Evolutionary conservation across 1,139 yeast genomes (phyloP).

Genomic region (Taiozyma sp.): DNA sequence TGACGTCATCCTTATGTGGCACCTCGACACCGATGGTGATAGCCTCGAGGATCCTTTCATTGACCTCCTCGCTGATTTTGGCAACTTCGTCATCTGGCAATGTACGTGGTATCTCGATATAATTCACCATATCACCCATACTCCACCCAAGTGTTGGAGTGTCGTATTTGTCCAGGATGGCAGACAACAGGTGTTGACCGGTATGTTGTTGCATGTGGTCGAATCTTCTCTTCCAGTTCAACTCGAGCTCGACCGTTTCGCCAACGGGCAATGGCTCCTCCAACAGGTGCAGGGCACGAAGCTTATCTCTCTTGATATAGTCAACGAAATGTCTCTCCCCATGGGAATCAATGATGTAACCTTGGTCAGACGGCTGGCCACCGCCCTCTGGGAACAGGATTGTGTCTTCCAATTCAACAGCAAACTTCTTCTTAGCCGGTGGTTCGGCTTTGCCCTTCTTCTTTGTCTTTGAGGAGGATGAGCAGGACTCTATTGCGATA

Average conservation of each 20-base stretch:
- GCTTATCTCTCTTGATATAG: conserved; percentile 57
- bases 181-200: conserved; percentile 82
- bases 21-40: conserved; percentile 52
- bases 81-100: conserved; percentile 48
- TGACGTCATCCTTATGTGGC: conserved; percentile 41
- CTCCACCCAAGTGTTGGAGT: conserved; percentile 76
- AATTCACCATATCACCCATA: conserved; percentile 70
- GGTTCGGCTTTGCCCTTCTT: conserved; percentile 20
- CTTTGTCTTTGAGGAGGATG: conserved; percentile 26
- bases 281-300: conserved; percentile 65
- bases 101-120: conserved; percentile 65
- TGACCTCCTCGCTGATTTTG: conserved; percentile 49
- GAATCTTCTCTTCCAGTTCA: conserved; percentile 67
- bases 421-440: conserved; percentile 32
- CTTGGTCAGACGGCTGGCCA: conserved; percentile 74
- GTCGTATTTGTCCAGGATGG: conserved; percentile 55
- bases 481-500: conserved; percentile 33
- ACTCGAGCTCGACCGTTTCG: conserved; percentile 46
- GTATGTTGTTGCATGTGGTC: conserved; percentile 94
- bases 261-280: conserved; percentile 49
- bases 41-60: conserved; percentile 48
- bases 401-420: conserved; percentile 71
- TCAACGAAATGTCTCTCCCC: conserved; percentile 38
- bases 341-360: conserved; percentile 11
- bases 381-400: conserved; percentile 88